Evolutionary conservation across 1,284 basidiomycete genomes (phyloP).

Genomic region (Athelia sp.): DNA sequence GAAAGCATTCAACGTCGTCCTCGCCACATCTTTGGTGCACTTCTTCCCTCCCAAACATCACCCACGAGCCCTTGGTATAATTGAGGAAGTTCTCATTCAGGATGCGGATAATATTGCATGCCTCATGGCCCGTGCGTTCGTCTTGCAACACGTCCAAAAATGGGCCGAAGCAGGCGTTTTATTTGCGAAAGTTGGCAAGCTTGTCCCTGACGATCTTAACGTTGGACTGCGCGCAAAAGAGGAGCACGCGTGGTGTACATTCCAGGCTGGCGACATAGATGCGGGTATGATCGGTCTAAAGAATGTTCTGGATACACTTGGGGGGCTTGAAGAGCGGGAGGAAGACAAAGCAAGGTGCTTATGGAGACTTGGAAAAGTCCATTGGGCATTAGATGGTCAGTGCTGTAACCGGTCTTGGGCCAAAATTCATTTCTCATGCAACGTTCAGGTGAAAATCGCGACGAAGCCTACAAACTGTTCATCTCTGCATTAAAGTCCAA

Average conservation of each 20-base stretch:
- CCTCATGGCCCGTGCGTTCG: conserved; percentile 74
- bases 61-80: conserved; percentile 65
- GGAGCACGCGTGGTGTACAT: conserved; percentile 84
- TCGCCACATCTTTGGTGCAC: conserved; percentile 78
- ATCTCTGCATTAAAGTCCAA: conserved; percentile 79
- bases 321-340: conserved; percentile 46
- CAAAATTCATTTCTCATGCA: neutral
- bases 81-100: conserved; percentile 65
- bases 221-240: conserved; percentile 70
- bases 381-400: conserved; percentile 75
- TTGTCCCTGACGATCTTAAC: conserved; percentile 40
- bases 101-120: conserved; percentile 62
- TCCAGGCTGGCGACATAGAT: conserved; percentile 50
- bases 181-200: conserved; percentile 51
- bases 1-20: conserved; percentile 57
- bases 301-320: conserved; percentile 52
- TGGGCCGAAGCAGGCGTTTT: conserved; percentile 69
- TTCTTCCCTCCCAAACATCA: conserved; percentile 91
- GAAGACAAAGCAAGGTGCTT: conserved; percentile 71
- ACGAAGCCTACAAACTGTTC: conserved; percentile 77
- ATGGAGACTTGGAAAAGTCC: conserved; percentile 80
- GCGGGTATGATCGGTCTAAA: conserved; percentile 55
- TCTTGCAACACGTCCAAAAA: conserved; percentile 58
- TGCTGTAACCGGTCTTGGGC: conserved; percentile 4
- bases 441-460: conserved; percentile 34